Conservation (phyloP, 345 rosid species). For the Eucalyptus guilfoylei region DNA sequence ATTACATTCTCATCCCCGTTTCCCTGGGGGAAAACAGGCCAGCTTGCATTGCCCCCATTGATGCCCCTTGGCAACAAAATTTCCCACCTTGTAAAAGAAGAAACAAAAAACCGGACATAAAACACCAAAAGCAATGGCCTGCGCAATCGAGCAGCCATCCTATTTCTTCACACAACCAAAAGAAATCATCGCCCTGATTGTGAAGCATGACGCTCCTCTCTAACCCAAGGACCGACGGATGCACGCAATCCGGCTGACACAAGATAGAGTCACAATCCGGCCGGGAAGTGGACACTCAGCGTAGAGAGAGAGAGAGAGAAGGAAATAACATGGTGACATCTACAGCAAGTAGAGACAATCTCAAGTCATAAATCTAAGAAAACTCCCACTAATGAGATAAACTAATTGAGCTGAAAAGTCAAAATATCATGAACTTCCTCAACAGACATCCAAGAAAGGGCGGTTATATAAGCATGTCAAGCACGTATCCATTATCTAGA, state of each 20-base stretch:
- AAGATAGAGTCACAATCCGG: too few species aligned
- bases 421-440: neutral
- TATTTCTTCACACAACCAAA: neutral
- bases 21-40: too few species aligned
- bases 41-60: too few species aligned
- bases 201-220: neutral
- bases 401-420: neutral
- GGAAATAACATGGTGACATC: conserved; percentile 21
- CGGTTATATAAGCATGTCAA: neutral
- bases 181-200: neutral
- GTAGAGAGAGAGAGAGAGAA: too few species aligned
- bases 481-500: neutral
- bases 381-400: neutral
- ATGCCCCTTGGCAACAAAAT: too few species aligned
- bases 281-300: neutral
- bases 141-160: neutral
- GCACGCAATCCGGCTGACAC: neutral
- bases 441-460: neutral
- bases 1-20: too few species aligned
- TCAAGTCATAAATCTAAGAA: neutral
- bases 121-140: neutral
- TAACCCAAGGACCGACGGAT: neutral
- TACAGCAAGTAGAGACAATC: neutral
- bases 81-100: too few species aligned
- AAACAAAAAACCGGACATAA: too few species aligned